Base-by-base conservation (phyloP, 371 early-diverging fungal species). In the Gilbertella persicaria region DNA sequence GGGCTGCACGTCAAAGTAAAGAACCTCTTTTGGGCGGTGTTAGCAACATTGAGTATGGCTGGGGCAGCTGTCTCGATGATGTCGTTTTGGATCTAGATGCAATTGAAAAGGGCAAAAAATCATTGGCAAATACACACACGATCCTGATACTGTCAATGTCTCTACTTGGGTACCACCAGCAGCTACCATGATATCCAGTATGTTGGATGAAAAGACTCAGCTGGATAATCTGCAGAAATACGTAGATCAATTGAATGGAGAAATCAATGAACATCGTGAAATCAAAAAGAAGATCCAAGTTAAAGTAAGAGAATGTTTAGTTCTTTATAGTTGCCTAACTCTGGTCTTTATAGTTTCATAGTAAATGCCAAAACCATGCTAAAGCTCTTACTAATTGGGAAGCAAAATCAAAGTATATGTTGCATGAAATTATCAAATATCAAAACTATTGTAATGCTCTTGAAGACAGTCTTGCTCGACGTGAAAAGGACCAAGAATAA, bases 391-490 rank as follows among this genome's bases (percentile, higher is more conserved):
- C 82, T 5, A 95, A 95, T 60, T 95, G 96, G 96, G 90, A 89
- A 64, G 72, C 85, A 29, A 93, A 90, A 66, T 85, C 91, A 12
- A 85, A 89, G 53, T 90, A 91, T 62, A 66, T 95, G 51, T 67
- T 93, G 51, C 84, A 88, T 62, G 94, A 95, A 69, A 85, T 91
- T 55, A 88, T 93, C 62, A 92, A 93, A 60, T 94, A 94, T 58
- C 85, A 89, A 66, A 89, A 89, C 55, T 95, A 95, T 53, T 83
- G 85, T 21, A 86, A 91, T 57, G 78, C 74, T 2, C 66, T 92
- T 44, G 85, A 91, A 58, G 81, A 84, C 19, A 82, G 88, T n/a
- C 57, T 90, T 10, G 8, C 37, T 19, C 45, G 37, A 21, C 45
- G 37, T 29, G 39, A 55, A 20, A 12, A 36, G 17, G 50, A 50